Evolutionary conservation across 2,329 filamentous ascomycete genomes (phyloP), one percentile per base, ranked within the genome.

Genomic region (Microdochium bolleyi): DNA sequence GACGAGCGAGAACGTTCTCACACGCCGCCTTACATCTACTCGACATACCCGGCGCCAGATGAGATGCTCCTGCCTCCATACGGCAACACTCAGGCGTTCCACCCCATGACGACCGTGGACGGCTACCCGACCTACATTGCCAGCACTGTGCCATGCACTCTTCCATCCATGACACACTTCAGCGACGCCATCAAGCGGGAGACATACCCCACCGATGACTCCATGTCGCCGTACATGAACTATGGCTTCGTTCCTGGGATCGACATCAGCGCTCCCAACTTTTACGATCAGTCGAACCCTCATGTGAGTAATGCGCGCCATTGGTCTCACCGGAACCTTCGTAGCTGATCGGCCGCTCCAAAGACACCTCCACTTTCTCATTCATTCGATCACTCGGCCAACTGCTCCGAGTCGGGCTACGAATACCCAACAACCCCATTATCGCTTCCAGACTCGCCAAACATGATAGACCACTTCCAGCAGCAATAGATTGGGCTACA

Each of bases 351-450:
- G 67, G 67, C 70, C 61, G 54, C 53, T 63, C 67, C 60, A 62
- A 73, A 91, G 87, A 90, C 87, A 69, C 87, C 87, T 72, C 84
- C 87, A 64, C 80, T 90, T 61, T 87, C 85, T 62, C 85, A 87
- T 66, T 86, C 83, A 25, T 88, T 84, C 67, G 84, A 88, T 62
- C 80, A 83, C 66, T 88, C 84, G 51, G 73, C 79, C 55, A 77
- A 74, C 62, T 82, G 80, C 67, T 84, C 81, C 30, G 82, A 85
- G 60, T 72, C 77, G 56, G 77, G 78, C 54, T 84, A 80, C 64
- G 79, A 83, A 58, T 84, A 84, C 70, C 86, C 85, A 37, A 80
- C 80, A 46, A 89, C 87, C 51, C 87, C 87, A 55, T 72, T 87
- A 58, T 88, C 85, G n/a, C 84, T 89, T 80, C 84, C 85, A 30